Evolutionary conservation across 2,329 filamentous ascomycete genomes (phyloP).

Genomic region (Alternaria longipes): DNA sequence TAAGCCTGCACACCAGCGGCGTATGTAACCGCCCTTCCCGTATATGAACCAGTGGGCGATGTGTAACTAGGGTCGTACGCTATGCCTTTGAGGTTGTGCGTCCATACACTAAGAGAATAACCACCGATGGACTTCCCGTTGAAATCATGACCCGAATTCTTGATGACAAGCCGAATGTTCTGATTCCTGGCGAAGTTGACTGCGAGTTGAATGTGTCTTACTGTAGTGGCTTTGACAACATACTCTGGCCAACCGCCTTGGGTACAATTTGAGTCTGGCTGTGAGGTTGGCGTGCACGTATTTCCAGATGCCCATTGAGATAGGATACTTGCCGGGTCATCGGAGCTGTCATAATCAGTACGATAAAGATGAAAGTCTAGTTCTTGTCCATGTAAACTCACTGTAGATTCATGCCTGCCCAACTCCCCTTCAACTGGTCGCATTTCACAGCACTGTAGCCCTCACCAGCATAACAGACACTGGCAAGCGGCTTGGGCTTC

Average conservation of each 20-base stretch:
- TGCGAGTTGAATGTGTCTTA: slow-evolving; percentile 36
- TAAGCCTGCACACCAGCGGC: slow-evolving; percentile 61
- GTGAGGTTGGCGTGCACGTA: slow-evolving; percentile 51
- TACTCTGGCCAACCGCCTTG: slow-evolving; percentile 40
- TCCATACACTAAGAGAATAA: slow-evolving; percentile 25
- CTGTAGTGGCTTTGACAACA: slow-evolving; percentile 34
- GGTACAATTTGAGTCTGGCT: slow-evolving; percentile 34
- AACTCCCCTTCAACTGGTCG: slow-evolving; percentile 24
- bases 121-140: slow-evolving; percentile 26
- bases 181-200: slow-evolving; percentile 44
- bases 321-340: slow-evolving; percentile 33
- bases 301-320: slow-evolving; percentile 38
- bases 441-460: slow-evolving; percentile 29
- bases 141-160: slow-evolving; percentile 46
- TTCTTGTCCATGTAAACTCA: slow-evolving; percentile 11
- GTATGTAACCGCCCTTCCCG: slow-evolving; percentile 57
- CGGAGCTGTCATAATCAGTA: slow-evolving; percentile 22
- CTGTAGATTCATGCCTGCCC: slow-evolving; percentile 32
- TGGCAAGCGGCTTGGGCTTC: slow-evolving; percentile 34
- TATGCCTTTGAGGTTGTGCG: slow-evolving; percentile 28
- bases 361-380: background rate
- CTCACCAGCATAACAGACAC: slow-evolving; percentile 28
- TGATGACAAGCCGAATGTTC: slow-evolving; percentile 43
- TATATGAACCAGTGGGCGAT: slow-evolving; percentile 15
- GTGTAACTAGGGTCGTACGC: slow-evolving; percentile 15